A percentile compares a stretch with the other conserved stretches of the same genome.
phyloP scores from a whole-genome alignment of 2,329 filamentous ascomycete species.

The Diaporthe ilicicola region DNA sequence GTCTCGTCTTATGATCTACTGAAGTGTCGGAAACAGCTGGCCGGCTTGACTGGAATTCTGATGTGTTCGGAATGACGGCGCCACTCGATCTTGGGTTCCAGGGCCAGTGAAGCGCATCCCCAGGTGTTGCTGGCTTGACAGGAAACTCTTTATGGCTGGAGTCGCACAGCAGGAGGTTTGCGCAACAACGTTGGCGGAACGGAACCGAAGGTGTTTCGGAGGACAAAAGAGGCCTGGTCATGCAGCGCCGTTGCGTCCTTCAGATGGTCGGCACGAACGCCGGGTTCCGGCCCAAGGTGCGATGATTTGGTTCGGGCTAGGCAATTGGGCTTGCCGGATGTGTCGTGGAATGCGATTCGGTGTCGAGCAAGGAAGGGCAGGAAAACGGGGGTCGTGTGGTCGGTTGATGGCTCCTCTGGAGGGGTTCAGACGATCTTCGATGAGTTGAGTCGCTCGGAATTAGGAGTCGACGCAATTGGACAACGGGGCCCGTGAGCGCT shows the following conservation, averaged over 20 bases:
- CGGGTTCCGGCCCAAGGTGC: constrained; percentile 1
- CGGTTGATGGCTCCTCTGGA: not conserved
- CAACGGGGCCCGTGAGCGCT: not conserved
- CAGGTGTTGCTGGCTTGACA: not conserved
- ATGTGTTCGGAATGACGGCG: not conserved
- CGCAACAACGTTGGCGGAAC: constrained; percentile 13
- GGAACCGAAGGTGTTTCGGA: constrained; percentile 24
- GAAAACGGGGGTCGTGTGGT: not conserved
- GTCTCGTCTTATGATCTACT: constrained; percentile 8
- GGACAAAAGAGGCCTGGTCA: not conserved
- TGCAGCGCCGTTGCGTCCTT: not conserved
- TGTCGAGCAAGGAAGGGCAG: not conserved
- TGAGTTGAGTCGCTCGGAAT: not conserved
- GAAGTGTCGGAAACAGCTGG: not conserved
- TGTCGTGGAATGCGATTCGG: constrained; percentile 23
- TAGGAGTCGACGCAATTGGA: constrained; percentile 10
- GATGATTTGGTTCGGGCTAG: not conserved
- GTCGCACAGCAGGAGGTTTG: constrained; percentile 29
- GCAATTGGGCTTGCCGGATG: not conserved
- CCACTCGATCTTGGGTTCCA: not conserved
- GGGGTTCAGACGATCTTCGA: constrained; percentile 9
- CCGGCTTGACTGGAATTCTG: not conserved
- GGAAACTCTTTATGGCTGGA: constrained; percentile 15
- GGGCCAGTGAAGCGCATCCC: constrained; percentile 20
- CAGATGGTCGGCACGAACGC: constrained; percentile 8